Evolutionary conservation across 2,329 filamentous ascomycete species (phyloP).

Genomic region (Alternaria dauci): DNA sequence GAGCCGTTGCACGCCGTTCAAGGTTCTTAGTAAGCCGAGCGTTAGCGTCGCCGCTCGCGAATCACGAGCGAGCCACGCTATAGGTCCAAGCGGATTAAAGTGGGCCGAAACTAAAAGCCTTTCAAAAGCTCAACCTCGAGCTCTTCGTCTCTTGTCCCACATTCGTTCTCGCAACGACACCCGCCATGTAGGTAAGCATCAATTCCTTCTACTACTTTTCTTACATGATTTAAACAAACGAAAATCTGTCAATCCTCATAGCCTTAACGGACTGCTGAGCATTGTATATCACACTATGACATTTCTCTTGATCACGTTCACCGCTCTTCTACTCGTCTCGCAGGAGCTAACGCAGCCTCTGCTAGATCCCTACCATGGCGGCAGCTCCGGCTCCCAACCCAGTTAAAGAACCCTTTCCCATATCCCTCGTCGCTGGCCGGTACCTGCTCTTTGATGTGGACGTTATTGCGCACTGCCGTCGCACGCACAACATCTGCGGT

Average conservation of each 20-base stretch:
- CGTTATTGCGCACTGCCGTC: slow-evolving; percentile 78
- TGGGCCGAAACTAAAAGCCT: slow-evolving; percentile 9
- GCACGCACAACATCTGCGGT: slow-evolving; percentile 83
- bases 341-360: slow-evolving; percentile 31
- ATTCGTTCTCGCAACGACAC: not conserved
- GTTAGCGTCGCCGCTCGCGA: not conserved
- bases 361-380: slow-evolving; percentile 40
- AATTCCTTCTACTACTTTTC: not conserved
- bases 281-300: slow-evolving; percentile 15
- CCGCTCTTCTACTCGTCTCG: slow-evolving; percentile 13
- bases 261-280: too few species aligned
- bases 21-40: not conserved
- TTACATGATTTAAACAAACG: too few species aligned
- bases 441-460: slow-evolving; percentile 92
- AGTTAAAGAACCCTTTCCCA: slow-evolving; percentile 70
- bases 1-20: not conserved
- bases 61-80: not conserved
- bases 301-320: slow-evolving; percentile 15
- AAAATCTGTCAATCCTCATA: slow-evolving; percentile 78
- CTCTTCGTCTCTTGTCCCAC: not conserved
- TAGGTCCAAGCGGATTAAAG: not conserved
- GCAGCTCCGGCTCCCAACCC: slow-evolving; percentile 36
- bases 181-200: not conserved
- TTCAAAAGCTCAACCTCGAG: not conserved
- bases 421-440: slow-evolving; percentile 79